Evolutionary conservation across 2,329 filamentous ascomycete species (phyloP).

Genomic region (Beauveria pseudobassiana): DNA sequence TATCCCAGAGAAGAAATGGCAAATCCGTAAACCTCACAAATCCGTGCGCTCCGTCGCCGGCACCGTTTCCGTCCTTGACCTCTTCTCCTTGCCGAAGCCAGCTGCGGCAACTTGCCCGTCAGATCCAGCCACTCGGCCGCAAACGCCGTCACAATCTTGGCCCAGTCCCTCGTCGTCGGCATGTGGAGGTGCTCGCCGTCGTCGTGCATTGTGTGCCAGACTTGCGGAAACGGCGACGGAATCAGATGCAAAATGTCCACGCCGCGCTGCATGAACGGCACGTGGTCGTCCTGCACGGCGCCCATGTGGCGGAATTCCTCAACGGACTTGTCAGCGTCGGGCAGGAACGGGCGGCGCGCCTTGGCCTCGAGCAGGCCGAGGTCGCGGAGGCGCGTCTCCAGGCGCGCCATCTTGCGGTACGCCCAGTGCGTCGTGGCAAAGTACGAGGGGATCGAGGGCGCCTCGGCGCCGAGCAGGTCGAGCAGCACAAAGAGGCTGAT

Average conservation of each 20-base stretch:
- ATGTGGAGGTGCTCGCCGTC: constrained; percentile 79
- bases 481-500: constrained; percentile 89
- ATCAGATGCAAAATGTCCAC: constrained; percentile 89
- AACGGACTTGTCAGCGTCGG: constrained; percentile 49
- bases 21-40: constrained; percentile 17
- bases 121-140: constrained; percentile 89
- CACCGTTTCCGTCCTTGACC: constrained; percentile 18
- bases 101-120: constrained; percentile 28
- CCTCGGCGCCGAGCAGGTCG: constrained; percentile 68
- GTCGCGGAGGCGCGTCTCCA: constrained; percentile 67
- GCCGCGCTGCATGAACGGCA: constrained; percentile 81
- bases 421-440: constrained; percentile 92
- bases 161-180: constrained; percentile 79
- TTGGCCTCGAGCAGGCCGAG: constrained; percentile 59
- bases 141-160: constrained; percentile 75
- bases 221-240: constrained; percentile 68
- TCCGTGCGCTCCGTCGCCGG: constrained; percentile 26
- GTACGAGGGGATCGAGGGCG: constrained; percentile 73
- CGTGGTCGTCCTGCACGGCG: constrained; percentile 75
- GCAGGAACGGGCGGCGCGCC: constrained; percentile 49
- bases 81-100: constrained; percentile 18
- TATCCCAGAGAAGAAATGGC: background rate
- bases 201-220: constrained; percentile 84
- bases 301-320: constrained; percentile 34
- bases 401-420: constrained; percentile 64